phyloP scores from a whole-genome alignment of 176 grass and related monocot genomes.

The Carex scoparia region DNA sequence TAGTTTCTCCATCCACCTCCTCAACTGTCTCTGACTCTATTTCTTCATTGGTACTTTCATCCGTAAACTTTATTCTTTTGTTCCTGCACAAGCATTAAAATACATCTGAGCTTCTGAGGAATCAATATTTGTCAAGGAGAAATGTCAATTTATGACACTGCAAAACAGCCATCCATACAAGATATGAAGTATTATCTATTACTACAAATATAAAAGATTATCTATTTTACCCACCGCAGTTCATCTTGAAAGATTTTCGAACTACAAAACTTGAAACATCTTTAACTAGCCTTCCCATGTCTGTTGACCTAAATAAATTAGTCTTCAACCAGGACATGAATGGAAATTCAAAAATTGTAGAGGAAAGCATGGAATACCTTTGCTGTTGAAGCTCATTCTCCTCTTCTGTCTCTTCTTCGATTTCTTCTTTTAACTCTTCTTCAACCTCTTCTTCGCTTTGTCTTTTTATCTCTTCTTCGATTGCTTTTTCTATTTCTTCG shows the following conservation, averaged over 20 bases:
- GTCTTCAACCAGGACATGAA: background rate
- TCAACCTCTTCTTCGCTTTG: background rate
- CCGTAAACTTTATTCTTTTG: background rate
- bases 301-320: background rate
- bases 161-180: background rate
- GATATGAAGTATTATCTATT: background rate
- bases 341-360: background rate
- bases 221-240: too few relatives aligned
- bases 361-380: conserved; percentile 24
- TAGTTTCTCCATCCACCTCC: background rate
- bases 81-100: background rate
- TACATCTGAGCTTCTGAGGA: background rate
- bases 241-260: too few relatives aligned
- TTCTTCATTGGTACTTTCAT: background rate
- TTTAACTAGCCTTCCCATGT: background rate
- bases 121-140: background rate
- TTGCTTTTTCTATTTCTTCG: background rate
- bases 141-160: background rate
- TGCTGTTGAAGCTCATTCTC: conserved; percentile 33
- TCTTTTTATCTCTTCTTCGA: conserved; percentile 40
- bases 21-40: background rate
- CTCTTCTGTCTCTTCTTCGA: background rate
- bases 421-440: background rate
- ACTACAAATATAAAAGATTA: background rate
- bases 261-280: background rate